Evolutionary conservation across 495 filamentous ascomycete genomes (phyloP), one percentile per base, ranked within the genome.

Genomic region (Trichoderma gamsii): DNA sequence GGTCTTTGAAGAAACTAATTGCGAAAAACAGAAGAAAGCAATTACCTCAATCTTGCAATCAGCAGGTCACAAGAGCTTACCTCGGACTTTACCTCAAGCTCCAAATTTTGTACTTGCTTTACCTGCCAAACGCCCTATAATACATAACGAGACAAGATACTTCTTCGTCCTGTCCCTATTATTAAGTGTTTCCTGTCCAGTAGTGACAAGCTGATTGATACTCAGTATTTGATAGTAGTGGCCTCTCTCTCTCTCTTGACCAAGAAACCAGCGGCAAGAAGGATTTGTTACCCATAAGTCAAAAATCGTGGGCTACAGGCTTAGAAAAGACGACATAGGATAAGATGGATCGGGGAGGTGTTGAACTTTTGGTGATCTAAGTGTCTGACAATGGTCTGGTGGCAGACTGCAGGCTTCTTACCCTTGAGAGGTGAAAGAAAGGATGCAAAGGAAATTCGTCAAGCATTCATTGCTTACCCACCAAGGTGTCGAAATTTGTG

Each of bases 51-150:
- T 74, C 76, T 65, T 12, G 63, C 63, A 41, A 66, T 27, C 78
- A 79, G 76, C 70, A 76, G 78, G 77, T 69, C 70, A 71, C 68
- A 61, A 61, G 56, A 71, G 68, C 85, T 89, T 90, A 90, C 87
- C 88, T 89, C 81, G 80, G 84, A 84, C 85, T 85, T 88, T 86
- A 88, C 85, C 84, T 87, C 75, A 70, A 67, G 70, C 69, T 52
- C 49, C 66, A 67, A 68, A 70, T 68, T 43, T 61, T 32, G 6
- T 29, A 61, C 3, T 25, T 61, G 56, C n/a, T 41, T 21, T 13
- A n/a, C 61, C 61, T 65, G 32, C 63, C 16, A 66, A 66, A 66
- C 21, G 16, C 23, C 64, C 25, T 61, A 61, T 61, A 61, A 61
- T 61, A 61, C 56, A 61, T 61, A 29, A 25, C 56, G 56, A 32